Base-by-base conservation (phyloP, 106 monocot genomes). In the Alisma plantagoaquatica region DNA sequence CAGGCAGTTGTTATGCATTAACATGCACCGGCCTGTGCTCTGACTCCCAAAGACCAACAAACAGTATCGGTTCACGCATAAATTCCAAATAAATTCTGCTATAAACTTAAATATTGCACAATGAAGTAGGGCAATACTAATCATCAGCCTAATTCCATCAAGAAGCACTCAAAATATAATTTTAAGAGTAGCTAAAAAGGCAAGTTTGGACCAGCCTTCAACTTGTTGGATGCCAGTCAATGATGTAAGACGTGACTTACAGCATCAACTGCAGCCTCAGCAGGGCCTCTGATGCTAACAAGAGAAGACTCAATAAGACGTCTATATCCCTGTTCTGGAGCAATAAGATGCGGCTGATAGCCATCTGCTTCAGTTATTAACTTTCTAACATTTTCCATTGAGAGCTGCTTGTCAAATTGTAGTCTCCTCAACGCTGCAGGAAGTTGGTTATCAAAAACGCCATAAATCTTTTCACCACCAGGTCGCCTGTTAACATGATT, bases 341-440 rank as follows among this genome's bases (percentile, higher is more conserved):
- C 94, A 35, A 94, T 94, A 54, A 94, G 71, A 67, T 94, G 94
- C 43, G 94, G 94, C 29, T 94, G 94, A 45, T 94, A 94, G 22
- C 94, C 94, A 73, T 94, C 94, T 35, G 87, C 94, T 58, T 94
- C 83, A 49, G 87, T 87, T 29, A 94, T 87, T 52, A 94, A 65
- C 65, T 87, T 94, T 61, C 80, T 77, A 10, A 94, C 94, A 73
- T 94, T 94, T 46, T 87, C 87, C 94, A 94, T 80, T 0, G 94
- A 83, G 23, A 94, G 83, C 46, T 94, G 80, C 65, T 81, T 87
- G 69, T 94, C 94, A 71, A 94, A 94, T 23, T 87, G 94, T 67
- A 94, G 60, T 25, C 87, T 69, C 56, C 84, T 94, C 41, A 94
- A 60, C 61, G 94, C 94, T 25, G 77, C 80, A 48, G 94, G 94